Conservation (phyloP, 2,329 filamentous ascomycete species). For the Cryphonectria naterciae region DNA sequence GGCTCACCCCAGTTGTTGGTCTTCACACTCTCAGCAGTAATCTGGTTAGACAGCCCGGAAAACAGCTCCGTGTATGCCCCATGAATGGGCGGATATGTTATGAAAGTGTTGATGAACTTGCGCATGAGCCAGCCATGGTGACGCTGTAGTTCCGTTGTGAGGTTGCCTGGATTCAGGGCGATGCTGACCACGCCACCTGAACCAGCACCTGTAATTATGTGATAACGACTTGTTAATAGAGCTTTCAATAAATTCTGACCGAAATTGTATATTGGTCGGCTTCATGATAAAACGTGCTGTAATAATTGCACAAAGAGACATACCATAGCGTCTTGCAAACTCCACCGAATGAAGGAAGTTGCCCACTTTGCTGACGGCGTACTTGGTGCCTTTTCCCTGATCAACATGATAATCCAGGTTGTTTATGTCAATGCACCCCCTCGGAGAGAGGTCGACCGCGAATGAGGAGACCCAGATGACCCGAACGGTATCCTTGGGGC, state of each 20-base stretch:
- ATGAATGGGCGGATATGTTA: slow-evolving; percentile 17
- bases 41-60: slow-evolving; percentile 37
- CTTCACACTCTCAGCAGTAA: slow-evolving; percentile 31
- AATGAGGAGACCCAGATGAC: slow-evolving; percentile 17
- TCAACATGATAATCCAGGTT: slow-evolving; percentile 19
- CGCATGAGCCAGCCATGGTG: background rate
- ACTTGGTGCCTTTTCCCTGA: background rate
- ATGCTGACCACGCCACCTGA: slow-evolving; percentile 23
- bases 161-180: slow-evolving; percentile 25
- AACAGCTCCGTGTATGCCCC: slow-evolving; percentile 43
- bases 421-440: background rate
- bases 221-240: background rate
- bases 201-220: background rate
- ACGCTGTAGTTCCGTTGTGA: slow-evolving; percentile 12
- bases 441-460: background rate
- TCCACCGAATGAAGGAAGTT: slow-evolving; percentile 14
- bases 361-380: slow-evolving; percentile 24
- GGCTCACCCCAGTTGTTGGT: slow-evolving; percentile 16
- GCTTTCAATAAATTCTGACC: too few species aligned
- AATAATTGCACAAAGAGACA: background rate
- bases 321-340: slow-evolving; percentile 13
- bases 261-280: too few species aligned
- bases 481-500: slow-evolving; percentile 5
- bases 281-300: background rate
- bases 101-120: background rate